These are phyloP conservation scores for Bocquillonia castaneifolia DNA, from an alignment of 441 rosid species.

Conservation along the genomic window DNA sequence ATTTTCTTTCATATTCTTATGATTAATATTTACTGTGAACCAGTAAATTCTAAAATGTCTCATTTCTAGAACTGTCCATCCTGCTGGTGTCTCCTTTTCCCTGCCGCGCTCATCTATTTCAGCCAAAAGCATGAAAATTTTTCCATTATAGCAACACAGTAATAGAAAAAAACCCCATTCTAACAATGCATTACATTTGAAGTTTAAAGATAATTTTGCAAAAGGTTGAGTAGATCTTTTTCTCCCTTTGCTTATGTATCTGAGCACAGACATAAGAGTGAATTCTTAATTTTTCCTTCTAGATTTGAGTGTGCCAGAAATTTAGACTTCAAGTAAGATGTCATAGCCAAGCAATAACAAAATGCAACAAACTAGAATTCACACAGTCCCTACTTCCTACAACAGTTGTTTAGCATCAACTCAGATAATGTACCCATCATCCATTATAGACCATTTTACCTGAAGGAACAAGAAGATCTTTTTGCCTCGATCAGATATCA, in stretches of 20 bases:
- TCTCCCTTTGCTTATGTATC: neutral
- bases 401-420: neutral
- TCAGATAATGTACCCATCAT: neutral
- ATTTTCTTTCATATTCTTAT: too few relatives aligned
- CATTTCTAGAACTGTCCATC: neutral
- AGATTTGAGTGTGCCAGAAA: neutral
- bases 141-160: neutral
- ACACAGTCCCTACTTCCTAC: neutral
- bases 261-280: neutral
- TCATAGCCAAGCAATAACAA: neutral
- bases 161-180: neutral
- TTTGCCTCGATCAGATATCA: conserved; percentile 35
- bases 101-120: neutral
- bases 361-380: neutral
- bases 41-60: too few relatives aligned
- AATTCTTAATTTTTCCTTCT: neutral
- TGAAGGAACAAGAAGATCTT: conserved; percentile 38
- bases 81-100: neutral
- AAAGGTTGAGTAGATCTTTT: neutral
- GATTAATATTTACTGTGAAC: too few relatives aligned
- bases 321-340: neutral
- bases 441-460: conserved; percentile 23
- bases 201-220: neutral
- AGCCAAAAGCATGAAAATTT: neutral
- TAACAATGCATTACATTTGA: neutral